A percentile compares a stretch with the other conserved stretches of the same genome.
These are phyloP conservation scores for Chytriomyces sp. DNA, from an alignment of 192 early-diverging fungal genomes.

Conservation along the genomic window DNA sequence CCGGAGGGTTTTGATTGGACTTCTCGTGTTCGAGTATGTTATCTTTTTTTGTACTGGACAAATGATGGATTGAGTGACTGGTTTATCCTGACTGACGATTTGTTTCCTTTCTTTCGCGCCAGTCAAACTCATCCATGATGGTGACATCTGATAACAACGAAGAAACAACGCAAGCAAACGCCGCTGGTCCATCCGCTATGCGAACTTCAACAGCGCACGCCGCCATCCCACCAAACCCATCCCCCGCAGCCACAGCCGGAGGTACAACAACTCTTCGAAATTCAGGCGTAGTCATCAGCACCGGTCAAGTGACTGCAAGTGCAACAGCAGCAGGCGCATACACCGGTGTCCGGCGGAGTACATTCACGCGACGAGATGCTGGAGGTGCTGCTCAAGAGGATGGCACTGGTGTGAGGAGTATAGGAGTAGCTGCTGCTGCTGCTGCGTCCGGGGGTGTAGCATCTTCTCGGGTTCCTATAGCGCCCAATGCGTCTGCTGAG, in stretches of 20 bases:
- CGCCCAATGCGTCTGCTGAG: not conserved
- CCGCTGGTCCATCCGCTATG: too few relatives aligned
- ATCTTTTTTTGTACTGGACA: conserved; percentile 75
- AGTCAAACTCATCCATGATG: too few relatives aligned
- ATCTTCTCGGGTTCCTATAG: not conserved
- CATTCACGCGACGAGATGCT: conserved; percentile 80
- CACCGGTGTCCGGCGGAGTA: not conserved
- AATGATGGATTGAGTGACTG: conserved; percentile 90
- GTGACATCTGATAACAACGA: too few relatives aligned
- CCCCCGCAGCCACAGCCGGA: too few relatives aligned
- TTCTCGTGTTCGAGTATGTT: conserved; percentile 45
- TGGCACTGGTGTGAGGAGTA: conserved; percentile 86
- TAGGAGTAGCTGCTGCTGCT: conserved; percentile 72
- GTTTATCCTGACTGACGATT: conserved; percentile 85
- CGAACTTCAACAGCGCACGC: too few relatives aligned
- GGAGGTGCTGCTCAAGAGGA: conserved; percentile 79
- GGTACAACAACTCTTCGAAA: not conserved
- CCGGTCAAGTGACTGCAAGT: not conserved
- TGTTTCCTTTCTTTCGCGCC: conserved; percentile 73
- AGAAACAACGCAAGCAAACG: too few relatives aligned
- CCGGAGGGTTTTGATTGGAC: conserved; percentile 88
- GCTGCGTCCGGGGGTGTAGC: conserved; percentile 50
- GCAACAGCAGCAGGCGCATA: not conserved
- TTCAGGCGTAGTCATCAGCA: not conserved
- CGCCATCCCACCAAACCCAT: too few relatives aligned